Evolutionary conservation across 495 filamentous ascomycete genomes (phyloP).

Genomic region (Aspergillus haitiensis): DNA sequence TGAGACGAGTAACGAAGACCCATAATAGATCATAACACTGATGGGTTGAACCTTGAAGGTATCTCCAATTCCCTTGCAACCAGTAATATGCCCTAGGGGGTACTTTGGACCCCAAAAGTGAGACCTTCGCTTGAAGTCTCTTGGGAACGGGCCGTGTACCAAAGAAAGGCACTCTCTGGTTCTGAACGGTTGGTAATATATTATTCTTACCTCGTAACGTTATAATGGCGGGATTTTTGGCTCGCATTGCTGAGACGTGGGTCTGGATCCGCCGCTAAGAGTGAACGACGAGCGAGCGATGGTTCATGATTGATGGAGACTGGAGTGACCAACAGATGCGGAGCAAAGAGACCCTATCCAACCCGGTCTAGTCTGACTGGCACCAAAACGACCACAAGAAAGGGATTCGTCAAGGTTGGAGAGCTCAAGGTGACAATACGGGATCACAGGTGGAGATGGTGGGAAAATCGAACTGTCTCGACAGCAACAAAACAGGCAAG

Average conservation of each 20-base stretch:
- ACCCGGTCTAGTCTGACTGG: constrained; percentile 19
- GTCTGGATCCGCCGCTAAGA: constrained; percentile 31
- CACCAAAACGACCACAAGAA: constrained; percentile 2
- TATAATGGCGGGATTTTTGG: neutral
- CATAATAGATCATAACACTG: constrained; percentile 8
- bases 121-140: constrained; percentile 18
- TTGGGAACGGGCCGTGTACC: constrained; percentile 21
- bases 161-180: constrained; percentile 13
- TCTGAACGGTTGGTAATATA: constrained; percentile 15
- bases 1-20: neutral
- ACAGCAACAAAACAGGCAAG: constrained; percentile 7
- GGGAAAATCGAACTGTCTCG: constrained; percentile 18
- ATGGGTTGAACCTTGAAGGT: constrained; percentile 2
- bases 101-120: constrained; percentile 18
- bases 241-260: constrained; percentile 28
- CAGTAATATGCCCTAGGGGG: constrained; percentile 16
- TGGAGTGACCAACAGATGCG: constrained; percentile 19
- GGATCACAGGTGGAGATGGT: constrained; percentile 22
- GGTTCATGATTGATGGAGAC: constrained; percentile 26
- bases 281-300: constrained; percentile 11
- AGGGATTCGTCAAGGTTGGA: constrained; percentile 19
- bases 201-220: constrained; percentile 2
- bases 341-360: constrained; percentile 18
- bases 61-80: neutral
- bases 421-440: constrained; percentile 15